A percentile compares a stretch with the other conserved stretches of the same genome.
These are phyloP conservation scores for Closterium sp. DNA, from an alignment of 139 green algal species.

Conservation along the genomic window DNA sequence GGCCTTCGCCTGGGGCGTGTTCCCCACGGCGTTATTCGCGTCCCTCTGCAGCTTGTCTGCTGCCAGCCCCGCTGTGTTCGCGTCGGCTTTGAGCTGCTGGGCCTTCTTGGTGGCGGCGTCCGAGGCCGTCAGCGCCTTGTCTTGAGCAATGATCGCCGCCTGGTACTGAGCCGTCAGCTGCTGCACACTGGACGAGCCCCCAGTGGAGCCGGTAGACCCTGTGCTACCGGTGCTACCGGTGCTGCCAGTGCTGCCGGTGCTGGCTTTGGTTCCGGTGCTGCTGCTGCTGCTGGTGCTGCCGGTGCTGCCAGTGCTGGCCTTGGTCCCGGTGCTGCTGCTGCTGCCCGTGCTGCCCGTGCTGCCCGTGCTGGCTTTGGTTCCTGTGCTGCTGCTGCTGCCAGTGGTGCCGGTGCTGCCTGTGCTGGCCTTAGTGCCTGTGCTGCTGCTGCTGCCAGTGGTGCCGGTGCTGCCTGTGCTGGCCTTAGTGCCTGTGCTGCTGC, in stretches of 20 bases:
- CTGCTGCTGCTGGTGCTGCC: not conserved
- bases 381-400: too few relatives aligned
- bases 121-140: not conserved
- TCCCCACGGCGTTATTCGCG: not conserved
- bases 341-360: not conserved
- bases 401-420: not conserved
- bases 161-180: not conserved
- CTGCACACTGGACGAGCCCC: not conserved
- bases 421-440: not conserved
- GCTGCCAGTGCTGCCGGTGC: not conserved
- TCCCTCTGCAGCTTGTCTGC: not conserved
- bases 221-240: not conserved
- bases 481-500: not conserved
- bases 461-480: not conserved
- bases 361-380: too few relatives aligned
- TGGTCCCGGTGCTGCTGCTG: not conserved
- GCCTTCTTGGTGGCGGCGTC: not conserved
- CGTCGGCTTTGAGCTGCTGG: not conserved
- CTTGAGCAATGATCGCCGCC: not conserved
- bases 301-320: not conserved
- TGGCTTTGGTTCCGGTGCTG: not conserved
- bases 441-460: not conserved
- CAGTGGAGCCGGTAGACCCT: not conserved
- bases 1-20: not conserved
- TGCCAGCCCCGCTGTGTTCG: not conserved